Conservation (phyloP, 108 stramenopile species). For the Cyclotella cryptica region DNA sequence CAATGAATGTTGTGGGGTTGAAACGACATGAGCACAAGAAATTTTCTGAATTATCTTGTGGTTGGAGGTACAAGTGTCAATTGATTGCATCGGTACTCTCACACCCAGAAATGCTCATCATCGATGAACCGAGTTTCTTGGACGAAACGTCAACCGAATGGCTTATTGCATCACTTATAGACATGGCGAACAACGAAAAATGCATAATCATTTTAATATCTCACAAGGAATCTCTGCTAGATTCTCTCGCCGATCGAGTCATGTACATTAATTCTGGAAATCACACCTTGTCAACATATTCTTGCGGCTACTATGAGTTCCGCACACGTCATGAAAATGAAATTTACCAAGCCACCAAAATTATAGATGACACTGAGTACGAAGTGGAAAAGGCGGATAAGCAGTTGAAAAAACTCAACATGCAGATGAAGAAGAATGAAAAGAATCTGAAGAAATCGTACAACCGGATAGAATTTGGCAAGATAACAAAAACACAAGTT, state of each 20-base stretch:
- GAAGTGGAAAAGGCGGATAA: conserved; percentile 46
- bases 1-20: conserved; percentile 54
- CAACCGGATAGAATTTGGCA: not conserved
- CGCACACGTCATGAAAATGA: conserved; percentile 14
- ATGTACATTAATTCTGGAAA: conserved; percentile 64
- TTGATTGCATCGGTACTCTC: conserved; percentile 55
- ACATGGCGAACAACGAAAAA: conserved; percentile 28
- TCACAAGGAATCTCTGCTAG: conserved; percentile 66
- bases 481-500: conserved; percentile 4
- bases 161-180: conserved; percentile 38
- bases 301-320: conserved; percentile 60
- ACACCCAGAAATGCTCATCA: conserved; percentile 59
- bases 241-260: conserved; percentile 56
- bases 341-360: conserved; percentile 29
- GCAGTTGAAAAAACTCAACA: conserved; percentile 49
- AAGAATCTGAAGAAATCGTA: conserved; percentile 38
- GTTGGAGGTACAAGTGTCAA: conserved; percentile 74
- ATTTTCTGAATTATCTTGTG: conserved; percentile 50
- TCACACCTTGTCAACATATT: conserved; percentile 51
- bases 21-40: conserved; percentile 26
- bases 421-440: conserved; percentile 46
- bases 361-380: conserved; percentile 9
- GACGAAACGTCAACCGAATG: conserved; percentile 55
- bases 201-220: conserved; percentile 66
- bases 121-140: conserved; percentile 80